Percentiles rank a stretch among this genome's conserved stretches.
phyloP scores from a whole-genome alignment of 2,329 filamentous ascomycete genomes.

The Apiospora saccharicola region DNA sequence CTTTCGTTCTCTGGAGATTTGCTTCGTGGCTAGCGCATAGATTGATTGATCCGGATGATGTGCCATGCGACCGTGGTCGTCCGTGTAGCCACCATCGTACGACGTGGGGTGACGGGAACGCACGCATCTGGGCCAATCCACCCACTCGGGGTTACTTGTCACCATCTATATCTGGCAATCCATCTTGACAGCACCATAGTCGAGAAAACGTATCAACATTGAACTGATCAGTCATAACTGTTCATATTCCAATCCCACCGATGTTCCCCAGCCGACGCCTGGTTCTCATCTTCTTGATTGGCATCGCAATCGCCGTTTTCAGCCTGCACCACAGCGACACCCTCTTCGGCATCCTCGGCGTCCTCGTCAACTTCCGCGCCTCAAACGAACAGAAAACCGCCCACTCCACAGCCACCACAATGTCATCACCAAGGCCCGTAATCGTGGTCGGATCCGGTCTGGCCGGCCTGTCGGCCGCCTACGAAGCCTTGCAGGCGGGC shows the following conservation, averaged over 20 bases:
- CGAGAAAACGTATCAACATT: background rate
- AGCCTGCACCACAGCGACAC: slow-evolving; percentile 3
- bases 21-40: background rate
- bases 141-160: background rate
- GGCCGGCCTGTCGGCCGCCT: slow-evolving; percentile 67
- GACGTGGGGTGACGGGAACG: background rate
- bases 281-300: slow-evolving; percentile 9
- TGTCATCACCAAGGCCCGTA: slow-evolving; percentile 41
- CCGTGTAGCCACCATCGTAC: slow-evolving; percentile 7
- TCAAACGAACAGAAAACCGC: background rate
- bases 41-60: background rate
- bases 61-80: background rate
- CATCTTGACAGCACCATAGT: background rate
- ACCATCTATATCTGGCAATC: background rate
- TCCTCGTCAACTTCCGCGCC: background rate
- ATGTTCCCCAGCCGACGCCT: slow-evolving; percentile 12
- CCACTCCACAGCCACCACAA: background rate
- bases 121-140: background rate
- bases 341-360: background rate
- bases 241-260: background rate
- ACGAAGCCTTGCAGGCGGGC: slow-evolving; percentile 60
- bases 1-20: background rate
- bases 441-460: slow-evolving; percentile 72
- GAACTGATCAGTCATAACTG: background rate
- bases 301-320: background rate